A percentile compares a stretch with the other conserved stretches of the same genome.
phyloP scores from a whole-genome alignment of 805 yeast genomes.

The Starmera pachycereana region DNA sequence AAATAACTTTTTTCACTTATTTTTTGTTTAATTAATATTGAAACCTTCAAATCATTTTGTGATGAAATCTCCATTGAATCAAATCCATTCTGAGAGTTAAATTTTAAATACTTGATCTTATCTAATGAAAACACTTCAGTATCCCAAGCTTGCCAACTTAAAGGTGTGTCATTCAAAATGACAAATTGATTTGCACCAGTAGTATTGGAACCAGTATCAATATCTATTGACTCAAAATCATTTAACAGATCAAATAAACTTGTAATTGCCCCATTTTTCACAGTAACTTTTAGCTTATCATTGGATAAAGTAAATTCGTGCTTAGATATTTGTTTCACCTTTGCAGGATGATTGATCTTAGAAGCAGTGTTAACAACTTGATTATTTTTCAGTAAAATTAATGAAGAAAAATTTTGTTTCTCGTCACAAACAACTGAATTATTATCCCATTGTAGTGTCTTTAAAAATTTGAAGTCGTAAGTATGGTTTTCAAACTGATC shows the following conservation, averaged over 20 bases:
- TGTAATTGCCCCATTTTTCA: conserved; percentile 52
- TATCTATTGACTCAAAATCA: conserved; percentile 58
- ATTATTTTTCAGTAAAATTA: background rate
- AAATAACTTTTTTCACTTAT: conserved; percentile 50
- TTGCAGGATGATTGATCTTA: conserved; percentile 35
- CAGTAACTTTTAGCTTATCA: conserved; percentile 44
- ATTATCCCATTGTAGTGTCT: conserved; percentile 60
- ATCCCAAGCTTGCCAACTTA: conserved; percentile 95
- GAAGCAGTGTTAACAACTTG: conserved; percentile 3
- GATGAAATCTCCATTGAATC: conserved; percentile 29
- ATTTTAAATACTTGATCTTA: conserved; percentile 41
- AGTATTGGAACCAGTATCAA: conserved; percentile 40
- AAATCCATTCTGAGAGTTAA: conserved; percentile 6
- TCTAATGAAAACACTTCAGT: conserved; percentile 84
- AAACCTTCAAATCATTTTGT: conserved; percentile 48
- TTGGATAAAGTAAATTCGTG: conserved; percentile 46
- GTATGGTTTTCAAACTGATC: no score
- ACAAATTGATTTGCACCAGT: conserved; percentile 74
- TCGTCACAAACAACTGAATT: conserved; percentile 24
- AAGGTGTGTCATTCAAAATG: conserved; percentile 82
- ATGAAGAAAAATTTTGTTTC: conserved; percentile 1
- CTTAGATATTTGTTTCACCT: conserved; percentile 29
- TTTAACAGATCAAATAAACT: conserved; percentile 51
- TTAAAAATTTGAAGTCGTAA: conserved; percentile 18
- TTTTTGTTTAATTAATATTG: conserved; percentile 51